phyloP scores from a whole-genome alignment of 192 early-diverging fungal genomes.

The Coemansia sp. region DNA sequence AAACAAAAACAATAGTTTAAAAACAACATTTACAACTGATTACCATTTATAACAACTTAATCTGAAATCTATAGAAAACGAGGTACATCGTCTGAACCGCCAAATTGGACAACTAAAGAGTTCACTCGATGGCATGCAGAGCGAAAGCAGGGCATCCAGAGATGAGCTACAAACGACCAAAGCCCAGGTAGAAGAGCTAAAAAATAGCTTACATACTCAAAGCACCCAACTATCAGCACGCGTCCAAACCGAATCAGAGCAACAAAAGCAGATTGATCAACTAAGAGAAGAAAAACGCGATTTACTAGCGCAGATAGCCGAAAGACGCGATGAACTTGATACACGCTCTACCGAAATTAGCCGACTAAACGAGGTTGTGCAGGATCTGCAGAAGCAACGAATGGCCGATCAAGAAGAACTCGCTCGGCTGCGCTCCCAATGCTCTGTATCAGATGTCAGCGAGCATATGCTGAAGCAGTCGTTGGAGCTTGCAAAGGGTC shows the following conservation, averaged over 20 bases:
- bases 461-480: conserved; percentile 62
- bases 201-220: conserved; percentile 8
- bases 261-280: conserved; percentile 18
- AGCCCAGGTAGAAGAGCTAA: conserved; percentile 7
- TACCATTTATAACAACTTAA: background rate
- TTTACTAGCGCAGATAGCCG: conserved; percentile 35
- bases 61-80: conserved; percentile 27
- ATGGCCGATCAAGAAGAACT: conserved; percentile 36
- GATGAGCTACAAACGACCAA: conserved; percentile 23
- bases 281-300: conserved; percentile 42
- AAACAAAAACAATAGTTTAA: background rate
- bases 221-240: conserved; percentile 2
- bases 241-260: conserved; percentile 10
- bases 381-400: conserved; percentile 30
- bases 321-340: conserved; percentile 46
- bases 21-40: background rate
- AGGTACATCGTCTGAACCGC: conserved; percentile 46
- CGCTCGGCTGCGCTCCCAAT: conserved; percentile 37
- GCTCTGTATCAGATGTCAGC: conserved; percentile 39
- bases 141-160: conserved; percentile 7
- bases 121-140: conserved; percentile 21
- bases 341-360: conserved; percentile 17
- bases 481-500: conserved; percentile 59
- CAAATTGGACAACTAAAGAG: conserved; percentile 40
- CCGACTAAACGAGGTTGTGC: conserved; percentile 22